Evolutionary conservation across 2,329 filamentous ascomycete genomes (phyloP), one percentile per base, ranked within the genome.

Genomic region (Camptophora hylomeconis): DNA sequence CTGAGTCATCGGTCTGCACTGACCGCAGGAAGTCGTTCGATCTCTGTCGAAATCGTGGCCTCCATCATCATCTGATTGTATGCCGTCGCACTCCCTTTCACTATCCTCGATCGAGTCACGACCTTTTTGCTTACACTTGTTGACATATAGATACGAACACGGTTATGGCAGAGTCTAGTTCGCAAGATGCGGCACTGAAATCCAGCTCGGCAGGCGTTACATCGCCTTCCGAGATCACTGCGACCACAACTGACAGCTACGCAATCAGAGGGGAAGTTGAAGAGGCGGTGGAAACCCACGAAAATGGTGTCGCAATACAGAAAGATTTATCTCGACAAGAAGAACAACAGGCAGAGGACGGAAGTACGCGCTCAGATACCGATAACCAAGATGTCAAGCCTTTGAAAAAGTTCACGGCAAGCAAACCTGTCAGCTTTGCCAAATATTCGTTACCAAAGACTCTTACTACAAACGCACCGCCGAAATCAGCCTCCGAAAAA

Each of bases 151-250:
- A 55, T 54, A 54, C 60, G 55, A 56, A 60, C 54, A 61, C 69
- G 75, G 72, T 75, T 74, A 76, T 76, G 72, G 72, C 72, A 74
- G 71, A 75, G 69, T 67, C 71, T 68, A 68, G 59, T 53, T 63
- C 60, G 67, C 70, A 72, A 60, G 66, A 76, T 76, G 72, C 74
- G 72, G 71, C 75, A 73, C 72, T 72, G 63, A 64, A 72, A 67
- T 63, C 68, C 63, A 63, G 65, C 72, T 75, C 71, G 70, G 63
- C 69, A 60, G 68, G 68, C 65, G 67, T 63, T 53, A 53, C 57
- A 53, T 63, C 64, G 63, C 65, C 68, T 61, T 69, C 70, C 68
- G 71, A 72, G 69, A 69, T 63, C 60, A 62, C 65, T 73, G 69
- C 67, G 64, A 65, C 60, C 62, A 65, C 59, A 58, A 61, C 62